Conservation (phyloP, 208 protist species). For the Leptomonas pyrrhocoris region DNA sequence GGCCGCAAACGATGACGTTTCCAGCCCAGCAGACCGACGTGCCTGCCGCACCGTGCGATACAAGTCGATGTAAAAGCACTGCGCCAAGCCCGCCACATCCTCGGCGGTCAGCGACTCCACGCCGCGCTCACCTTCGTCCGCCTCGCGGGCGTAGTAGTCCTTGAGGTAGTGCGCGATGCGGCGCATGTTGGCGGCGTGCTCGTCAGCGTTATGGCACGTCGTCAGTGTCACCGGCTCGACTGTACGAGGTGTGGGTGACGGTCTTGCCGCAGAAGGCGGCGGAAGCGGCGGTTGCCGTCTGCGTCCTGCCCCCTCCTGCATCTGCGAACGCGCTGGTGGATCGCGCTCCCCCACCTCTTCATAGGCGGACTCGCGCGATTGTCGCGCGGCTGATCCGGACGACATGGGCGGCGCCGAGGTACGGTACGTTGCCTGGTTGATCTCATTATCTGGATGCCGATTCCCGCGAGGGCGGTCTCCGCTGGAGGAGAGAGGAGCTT, state of each 20-base stretch:
- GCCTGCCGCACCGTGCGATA: conserved; percentile 60
- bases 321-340: not conserved
- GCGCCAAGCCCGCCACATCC: conserved; percentile 64
- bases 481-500: not conserved
- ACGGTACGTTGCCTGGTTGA: not conserved
- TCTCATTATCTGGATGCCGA: no score
- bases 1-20: conserved; percentile 50
- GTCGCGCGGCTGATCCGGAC: not conserved
- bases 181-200: conserved; percentile 50
- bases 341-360: conserved; percentile 28
- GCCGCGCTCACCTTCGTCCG: conserved; percentile 43
- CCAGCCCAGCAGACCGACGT: conserved; percentile 41
- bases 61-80: conserved; percentile 82
- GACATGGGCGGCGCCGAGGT: not conserved
- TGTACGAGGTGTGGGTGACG: not conserved
- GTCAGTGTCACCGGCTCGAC: not conserved
- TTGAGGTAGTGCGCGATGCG: conserved; percentile 68
- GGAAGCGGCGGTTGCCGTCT: not conserved
- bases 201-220: conserved; percentile 8
- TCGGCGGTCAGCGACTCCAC: conserved; percentile 76
- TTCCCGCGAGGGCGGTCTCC: not conserved
- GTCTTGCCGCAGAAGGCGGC: not conserved
- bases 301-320: not conserved
- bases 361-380: conserved; percentile 14
- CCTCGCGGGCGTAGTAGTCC: conserved; percentile 68